These are phyloP conservation scores for Paulownia fortunei DNA, from an alignment of 257 asterid genomes.

Conservation along the genomic window DNA sequence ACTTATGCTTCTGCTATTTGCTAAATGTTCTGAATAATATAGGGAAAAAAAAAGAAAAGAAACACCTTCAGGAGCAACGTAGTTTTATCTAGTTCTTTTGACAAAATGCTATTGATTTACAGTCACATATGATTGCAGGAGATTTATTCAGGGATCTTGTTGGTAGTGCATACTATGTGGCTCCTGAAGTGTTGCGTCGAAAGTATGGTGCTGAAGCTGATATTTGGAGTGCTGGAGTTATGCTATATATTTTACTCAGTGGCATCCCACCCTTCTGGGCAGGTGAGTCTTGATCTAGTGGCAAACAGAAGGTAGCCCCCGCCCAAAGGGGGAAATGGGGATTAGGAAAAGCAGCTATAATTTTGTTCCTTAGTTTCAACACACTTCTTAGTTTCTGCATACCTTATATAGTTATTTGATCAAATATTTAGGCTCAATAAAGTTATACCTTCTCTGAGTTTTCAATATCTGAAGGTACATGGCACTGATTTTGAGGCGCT, in stretches of 20 bases:
- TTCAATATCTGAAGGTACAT: background rate
- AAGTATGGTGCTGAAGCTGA: conserved; percentile 77
- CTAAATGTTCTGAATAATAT: too few relatives aligned
- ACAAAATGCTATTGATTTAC: background rate
- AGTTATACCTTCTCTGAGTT: background rate
- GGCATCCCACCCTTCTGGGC: conserved; percentile 89
- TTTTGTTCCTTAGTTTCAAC: too few relatives aligned
- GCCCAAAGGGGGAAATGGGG: too few relatives aligned
- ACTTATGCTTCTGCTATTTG: too few relatives aligned
- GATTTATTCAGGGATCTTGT: conserved; percentile 69
- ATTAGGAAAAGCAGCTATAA: too few relatives aligned
- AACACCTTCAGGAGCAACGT: background rate
- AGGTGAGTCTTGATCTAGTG: conserved; percentile 68
- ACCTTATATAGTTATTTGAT: background rate
- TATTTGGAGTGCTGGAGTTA: conserved; percentile 88
- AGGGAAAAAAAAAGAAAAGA: too few relatives aligned
- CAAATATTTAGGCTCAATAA: background rate
- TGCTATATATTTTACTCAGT: conserved; percentile 68
- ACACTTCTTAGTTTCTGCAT: too few relatives aligned
- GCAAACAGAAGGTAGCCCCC: too few relatives aligned
- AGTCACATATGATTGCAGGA: conserved; percentile 47
- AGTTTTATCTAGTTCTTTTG: background rate
- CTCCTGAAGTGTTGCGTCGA: conserved; percentile 80
- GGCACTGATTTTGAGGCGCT: background rate
- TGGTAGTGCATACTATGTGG: conserved; percentile 86